These are phyloP conservation scores for Phytophthora syringae DNA, from an alignment of 352 stramenopile species.

Conservation along the genomic window DNA sequence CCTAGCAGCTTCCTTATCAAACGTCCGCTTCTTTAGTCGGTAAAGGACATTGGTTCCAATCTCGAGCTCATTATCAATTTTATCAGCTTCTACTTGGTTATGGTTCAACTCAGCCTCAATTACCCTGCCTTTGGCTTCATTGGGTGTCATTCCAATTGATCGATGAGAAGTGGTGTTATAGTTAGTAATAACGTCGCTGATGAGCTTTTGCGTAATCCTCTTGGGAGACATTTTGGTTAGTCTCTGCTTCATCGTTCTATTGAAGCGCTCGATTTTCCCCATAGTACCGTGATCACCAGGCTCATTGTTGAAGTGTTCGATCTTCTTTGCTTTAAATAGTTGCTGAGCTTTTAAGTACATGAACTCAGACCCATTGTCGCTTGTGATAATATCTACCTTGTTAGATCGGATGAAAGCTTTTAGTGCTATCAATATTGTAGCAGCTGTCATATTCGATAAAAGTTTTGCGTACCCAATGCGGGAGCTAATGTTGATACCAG, in stretches of 20 bases:
- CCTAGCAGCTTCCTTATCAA: background rate
- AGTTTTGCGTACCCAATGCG: slow-evolving; percentile 31
- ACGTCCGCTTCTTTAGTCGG: slow-evolving; percentile 11
- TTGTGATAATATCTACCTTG: slow-evolving; percentile 15
- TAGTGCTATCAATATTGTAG: slow-evolving; percentile 10
- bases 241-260: slow-evolving; percentile 24
- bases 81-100: slow-evolving; percentile 9
- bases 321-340: slow-evolving; percentile 14
- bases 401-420: slow-evolving; percentile 14
- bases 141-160: slow-evolving; percentile 22
- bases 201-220: slow-evolving; percentile 7
- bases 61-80: slow-evolving; percentile 4
- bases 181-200: slow-evolving; percentile 16
- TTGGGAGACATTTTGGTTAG: slow-evolving; percentile 23
- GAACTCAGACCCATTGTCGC: slow-evolving; percentile 33
- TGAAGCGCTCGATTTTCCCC: slow-evolving; percentile 39
- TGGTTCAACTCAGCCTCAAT: slow-evolving; percentile 13
- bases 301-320: slow-evolving; percentile 25
- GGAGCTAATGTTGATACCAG: slow-evolving; percentile 32
- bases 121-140: slow-evolving; percentile 23
- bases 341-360: slow-evolving; percentile 7
- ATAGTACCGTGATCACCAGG: slow-evolving; percentile 23
- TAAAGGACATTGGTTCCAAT: slow-evolving; percentile 19
- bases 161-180: slow-evolving; percentile 27
- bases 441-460: slow-evolving; percentile 14